phyloP scores from a whole-genome alignment of 2,329 filamentous ascomycete genomes.

The Xylariales sp. region DNA sequence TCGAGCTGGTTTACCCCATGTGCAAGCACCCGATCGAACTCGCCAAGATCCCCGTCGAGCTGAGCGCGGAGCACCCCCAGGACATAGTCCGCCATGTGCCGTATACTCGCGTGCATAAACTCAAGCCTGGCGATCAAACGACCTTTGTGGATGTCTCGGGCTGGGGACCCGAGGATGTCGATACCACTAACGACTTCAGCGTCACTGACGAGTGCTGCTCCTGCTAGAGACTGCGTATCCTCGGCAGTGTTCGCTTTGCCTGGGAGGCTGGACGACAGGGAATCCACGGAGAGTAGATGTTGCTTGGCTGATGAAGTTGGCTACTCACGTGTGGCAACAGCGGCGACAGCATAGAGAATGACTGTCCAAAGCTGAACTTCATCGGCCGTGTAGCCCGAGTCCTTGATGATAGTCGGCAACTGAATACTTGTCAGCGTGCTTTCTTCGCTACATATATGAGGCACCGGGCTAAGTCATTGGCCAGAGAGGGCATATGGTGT shows the following conservation, averaged over 20 bases:
- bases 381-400: conserved; percentile 65
- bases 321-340: conserved; percentile 62
- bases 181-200: background rate
- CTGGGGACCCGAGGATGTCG: background rate
- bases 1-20: background rate
- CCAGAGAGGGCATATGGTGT: no score
- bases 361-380: conserved; percentile 72
- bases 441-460: background rate
- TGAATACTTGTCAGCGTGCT: conserved; percentile 41
- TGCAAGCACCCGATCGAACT: background rate
- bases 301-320: no score
- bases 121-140: background rate
- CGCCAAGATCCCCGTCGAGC: background rate
- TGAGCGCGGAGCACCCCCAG: background rate
- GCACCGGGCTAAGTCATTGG: no score
- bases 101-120: background rate
- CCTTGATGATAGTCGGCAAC: conserved; percentile 73
- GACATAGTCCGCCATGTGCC: background rate
- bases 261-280: no score
- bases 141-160: background rate
- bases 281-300: no score
- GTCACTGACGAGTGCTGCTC: background rate
- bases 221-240: background rate
- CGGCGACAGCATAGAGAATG: conserved; percentile 71
- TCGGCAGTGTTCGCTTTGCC: no score